Conservation (phyloP, 106 monocot genomes). For the Dendrobium huoshanense region DNA sequence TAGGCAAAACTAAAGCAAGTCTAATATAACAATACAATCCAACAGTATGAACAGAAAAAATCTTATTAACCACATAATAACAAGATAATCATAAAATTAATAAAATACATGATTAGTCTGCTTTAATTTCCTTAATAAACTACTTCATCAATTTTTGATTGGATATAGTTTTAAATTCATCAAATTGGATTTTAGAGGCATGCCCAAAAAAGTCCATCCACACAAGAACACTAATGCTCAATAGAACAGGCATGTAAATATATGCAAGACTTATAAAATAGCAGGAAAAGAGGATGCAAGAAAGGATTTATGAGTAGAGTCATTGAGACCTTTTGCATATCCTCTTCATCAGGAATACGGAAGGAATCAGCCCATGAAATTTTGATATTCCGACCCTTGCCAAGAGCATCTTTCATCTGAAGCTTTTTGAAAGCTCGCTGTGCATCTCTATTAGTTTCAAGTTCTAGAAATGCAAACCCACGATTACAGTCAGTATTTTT, state of each 20-base stretch:
- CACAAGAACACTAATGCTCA: not conserved
- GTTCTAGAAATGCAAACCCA: slow-evolving; percentile 91
- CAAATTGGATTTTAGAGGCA: not conserved
- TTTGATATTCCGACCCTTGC: slow-evolving; percentile 59
- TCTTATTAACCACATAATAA: not conserved
- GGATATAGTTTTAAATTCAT: not conserved
- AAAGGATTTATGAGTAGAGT: not conserved
- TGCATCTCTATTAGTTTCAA: slow-evolving; percentile 86
- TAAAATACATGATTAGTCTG: not conserved
- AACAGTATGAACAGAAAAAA: not conserved
- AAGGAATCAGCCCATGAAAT: slow-evolving; percentile 83
- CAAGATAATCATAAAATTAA: not conserved
- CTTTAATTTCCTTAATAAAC: not conserved
- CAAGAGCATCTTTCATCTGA: slow-evolving; percentile 76
- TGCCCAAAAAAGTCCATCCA: not conserved
- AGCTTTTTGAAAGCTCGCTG: slow-evolving; percentile 71
- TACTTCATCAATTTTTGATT: not conserved
- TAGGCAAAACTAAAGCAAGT: not conserved
- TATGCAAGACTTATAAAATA: not conserved
- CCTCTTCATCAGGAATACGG: slow-evolving; percentile 76
- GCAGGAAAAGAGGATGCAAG: not conserved
- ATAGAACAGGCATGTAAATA: not conserved
- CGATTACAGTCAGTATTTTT: slow-evolving; percentile 46
- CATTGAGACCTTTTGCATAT: slow-evolving; percentile 69
- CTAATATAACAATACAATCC: not conserved